Evolutionary conservation across 805 yeast species (phyloP).

Genomic region (Starmerella bacillaris): DNA sequence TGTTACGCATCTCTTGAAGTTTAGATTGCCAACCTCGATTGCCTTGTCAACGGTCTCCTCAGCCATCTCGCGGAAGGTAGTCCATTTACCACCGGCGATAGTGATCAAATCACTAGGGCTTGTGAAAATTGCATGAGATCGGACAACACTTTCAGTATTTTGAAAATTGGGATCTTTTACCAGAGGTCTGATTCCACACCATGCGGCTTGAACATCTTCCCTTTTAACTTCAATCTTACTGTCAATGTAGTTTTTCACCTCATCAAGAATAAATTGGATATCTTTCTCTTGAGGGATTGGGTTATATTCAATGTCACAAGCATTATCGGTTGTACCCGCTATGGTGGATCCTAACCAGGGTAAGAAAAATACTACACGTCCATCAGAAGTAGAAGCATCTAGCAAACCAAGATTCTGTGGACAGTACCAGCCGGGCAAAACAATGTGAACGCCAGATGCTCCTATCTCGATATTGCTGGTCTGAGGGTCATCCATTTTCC

Average conservation of each 20-base stretch:
- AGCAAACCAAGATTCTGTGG: conserved; percentile 73
- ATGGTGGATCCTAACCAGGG: conserved; percentile 97
- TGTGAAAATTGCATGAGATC: conserved; percentile 66
- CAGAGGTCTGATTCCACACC: conserved; percentile 94
- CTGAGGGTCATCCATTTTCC: conserved; percentile 60
- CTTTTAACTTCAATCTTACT: conserved; percentile 67
- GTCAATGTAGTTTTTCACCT: conserved; percentile 66
- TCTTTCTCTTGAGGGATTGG: conserved; percentile 82
- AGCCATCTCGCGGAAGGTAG: conserved; percentile 95
- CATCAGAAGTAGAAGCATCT: conserved; percentile 85
- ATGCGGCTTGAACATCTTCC: conserved; percentile 81
- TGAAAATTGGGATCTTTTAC: conserved; percentile 51
- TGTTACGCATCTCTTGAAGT: conserved; percentile 34
- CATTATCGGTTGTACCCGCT: conserved; percentile 93
- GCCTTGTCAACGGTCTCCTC: conserved; percentile 74
- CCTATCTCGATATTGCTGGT: conserved; percentile 73
- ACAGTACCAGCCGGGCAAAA: conserved; percentile 81
- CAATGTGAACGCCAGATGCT: conserved; percentile 81
- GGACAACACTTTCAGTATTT: conserved; percentile 73
- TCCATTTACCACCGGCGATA: conserved; percentile 95
- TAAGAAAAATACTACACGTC: conserved; percentile 88
- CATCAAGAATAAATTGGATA: conserved; percentile 69
- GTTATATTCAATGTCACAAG: conserved; percentile 28
- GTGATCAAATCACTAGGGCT: conserved; percentile 66
- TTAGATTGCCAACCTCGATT: conserved; percentile 25